Evolutionary conservation across 441 rosid genomes (phyloP).

Genomic region (Eugenia klotzschiana): DNA sequence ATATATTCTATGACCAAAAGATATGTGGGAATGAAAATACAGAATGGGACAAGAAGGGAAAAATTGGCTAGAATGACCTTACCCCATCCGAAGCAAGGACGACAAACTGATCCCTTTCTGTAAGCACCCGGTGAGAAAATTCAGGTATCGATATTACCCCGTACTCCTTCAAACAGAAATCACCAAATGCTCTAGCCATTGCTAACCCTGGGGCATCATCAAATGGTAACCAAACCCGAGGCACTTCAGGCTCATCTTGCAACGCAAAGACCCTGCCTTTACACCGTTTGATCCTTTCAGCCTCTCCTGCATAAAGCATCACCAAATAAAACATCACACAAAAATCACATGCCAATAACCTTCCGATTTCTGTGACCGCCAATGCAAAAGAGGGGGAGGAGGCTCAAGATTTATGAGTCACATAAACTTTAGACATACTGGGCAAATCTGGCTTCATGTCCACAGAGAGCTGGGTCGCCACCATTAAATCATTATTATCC

Average conservation of each 20-base stretch:
- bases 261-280: constrained; percentile 91
- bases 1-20: neutral
- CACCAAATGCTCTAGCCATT: constrained; percentile 99
- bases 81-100: constrained; percentile 98
- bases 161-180: constrained; percentile 93
- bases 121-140: constrained; percentile 64
- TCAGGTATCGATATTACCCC: constrained; percentile 95
- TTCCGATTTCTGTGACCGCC: neutral
- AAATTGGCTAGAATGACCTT: constrained; percentile 3
- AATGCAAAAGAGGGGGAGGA: neutral
- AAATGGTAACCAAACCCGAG: constrained; percentile 94
- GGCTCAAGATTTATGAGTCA: neutral
- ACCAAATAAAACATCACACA: neutral
- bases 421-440: constrained; percentile 24
- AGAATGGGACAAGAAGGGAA: neutral
- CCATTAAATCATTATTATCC: neutral
- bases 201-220: constrained; percentile 98
- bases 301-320: constrained; percentile 50
- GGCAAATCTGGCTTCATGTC: constrained; percentile 67
- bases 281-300: constrained; percentile 87
- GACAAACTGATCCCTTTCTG: constrained; percentile 82
- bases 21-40: neutral
- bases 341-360: neutral
- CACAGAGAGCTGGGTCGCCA: constrained; percentile 1
- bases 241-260: constrained; percentile 96